A percentile compares a stretch with the other conserved stretches of the same genome.
Conservation (phyloP, 352 stramenopile species). For the Phytophthora multivora region DNA sequence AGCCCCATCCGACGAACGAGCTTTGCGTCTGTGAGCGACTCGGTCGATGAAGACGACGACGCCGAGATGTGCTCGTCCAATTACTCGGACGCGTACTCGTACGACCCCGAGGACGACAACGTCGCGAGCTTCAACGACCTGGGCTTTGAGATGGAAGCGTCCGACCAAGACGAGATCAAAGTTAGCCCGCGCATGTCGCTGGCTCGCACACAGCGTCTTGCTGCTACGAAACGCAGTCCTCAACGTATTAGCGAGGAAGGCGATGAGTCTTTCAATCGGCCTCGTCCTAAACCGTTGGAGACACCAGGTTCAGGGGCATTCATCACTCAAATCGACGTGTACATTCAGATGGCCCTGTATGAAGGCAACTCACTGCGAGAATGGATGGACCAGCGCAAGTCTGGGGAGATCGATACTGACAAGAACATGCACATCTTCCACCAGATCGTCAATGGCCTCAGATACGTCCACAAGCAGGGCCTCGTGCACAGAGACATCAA, state of each 20-base stretch:
- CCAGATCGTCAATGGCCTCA: conserved; percentile 74
- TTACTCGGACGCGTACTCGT: conserved; percentile 26
- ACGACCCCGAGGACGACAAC: conserved; percentile 32
- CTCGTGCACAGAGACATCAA: conserved; percentile 86
- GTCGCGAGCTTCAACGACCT: conserved; percentile 52
- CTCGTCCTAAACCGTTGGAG: conserved; percentile 25
- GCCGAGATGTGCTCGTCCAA: conserved; percentile 31
- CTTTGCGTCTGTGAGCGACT: conserved; percentile 20
- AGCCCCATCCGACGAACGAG: conserved; percentile 12
- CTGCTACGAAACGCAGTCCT: conserved; percentile 11
- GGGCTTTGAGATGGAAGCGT: conserved; percentile 59
- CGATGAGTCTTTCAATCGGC: conserved; percentile 15
- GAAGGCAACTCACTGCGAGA: conserved; percentile 87
- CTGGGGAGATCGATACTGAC: conserved; percentile 33
- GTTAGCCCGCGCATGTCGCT: conserved; percentile 27
- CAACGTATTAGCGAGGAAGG: conserved; percentile 22
- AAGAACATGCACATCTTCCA: conserved; percentile 77
- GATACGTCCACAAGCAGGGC: conserved; percentile 77
- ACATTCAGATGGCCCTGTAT: conserved; percentile 96
- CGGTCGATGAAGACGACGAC: conserved; percentile 24
- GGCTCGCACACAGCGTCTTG: conserved; percentile 16
- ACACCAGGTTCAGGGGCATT: conserved; percentile 25
- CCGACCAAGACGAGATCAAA: conserved; percentile 8
- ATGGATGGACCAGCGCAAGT: conserved; percentile 66
- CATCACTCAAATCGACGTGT: conserved; percentile 84